Base-by-base conservation (phyloP, 139 green algal species). In the Auxenochlorella protothecoides region DNA sequence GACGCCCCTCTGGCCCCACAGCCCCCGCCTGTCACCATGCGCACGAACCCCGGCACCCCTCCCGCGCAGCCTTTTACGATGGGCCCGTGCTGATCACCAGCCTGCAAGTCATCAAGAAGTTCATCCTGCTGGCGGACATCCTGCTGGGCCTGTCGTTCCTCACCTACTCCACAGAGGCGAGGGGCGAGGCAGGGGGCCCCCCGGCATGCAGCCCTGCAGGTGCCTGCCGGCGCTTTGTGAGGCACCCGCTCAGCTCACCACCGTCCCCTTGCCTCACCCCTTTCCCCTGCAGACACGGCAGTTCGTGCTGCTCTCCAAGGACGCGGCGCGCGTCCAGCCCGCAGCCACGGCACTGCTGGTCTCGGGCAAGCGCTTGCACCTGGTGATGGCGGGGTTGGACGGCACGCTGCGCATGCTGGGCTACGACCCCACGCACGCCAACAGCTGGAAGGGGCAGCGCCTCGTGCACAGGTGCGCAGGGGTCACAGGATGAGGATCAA, bases 71-170 rank as follows among this genome's bases (percentile, higher is more conserved):
- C 53, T 97, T 96, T 73, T 91, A 85, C 73, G 89, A 97, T 69
- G 81, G 81, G 54, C 90, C 83, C 13, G 68, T 87, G 15, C 80
- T 94, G 66, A 74, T 88, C 64, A 83, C 81, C 13, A 78, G 66
- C 44, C 63, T 93, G 62, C 73, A 75, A 67, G 69, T 88, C 8
- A 82, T 97, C 52, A 97, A 97, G 78, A 90, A 91, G 72, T 97
- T 88, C 73, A 68, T 96, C 55, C 77, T 96, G 68, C 70, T 92
- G 55, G 86, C 88, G 0, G 88, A 96, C 67, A 76, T 84, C 11
- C 72, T 79, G 12, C 84, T 91, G 60, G 85, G 88, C 70, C 66
- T 89, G 27, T 75, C 80, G 66, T 97, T 97, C 70, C 66, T 97
- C 61, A 62, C 81, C 3, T 96, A 87, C 85, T 86, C 65, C 71